These are phyloP conservation scores for Colletotrichum incanum DNA, from an alignment of 2,329 filamentous ascomycete species.

Conservation along the genomic window DNA sequence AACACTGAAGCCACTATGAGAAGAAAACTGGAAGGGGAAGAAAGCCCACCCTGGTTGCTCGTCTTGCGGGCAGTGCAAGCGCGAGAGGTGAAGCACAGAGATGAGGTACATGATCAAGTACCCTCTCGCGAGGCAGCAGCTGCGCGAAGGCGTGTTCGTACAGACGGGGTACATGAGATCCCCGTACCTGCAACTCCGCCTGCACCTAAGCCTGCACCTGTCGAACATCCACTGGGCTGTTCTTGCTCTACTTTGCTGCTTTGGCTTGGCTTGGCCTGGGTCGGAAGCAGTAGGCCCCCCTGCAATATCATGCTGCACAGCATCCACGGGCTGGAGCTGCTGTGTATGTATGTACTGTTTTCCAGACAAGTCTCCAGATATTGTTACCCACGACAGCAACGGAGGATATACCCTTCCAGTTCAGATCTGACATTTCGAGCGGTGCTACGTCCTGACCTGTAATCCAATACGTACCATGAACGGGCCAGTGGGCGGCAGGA, in stretches of 20 bases:
- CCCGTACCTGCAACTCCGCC: neutral
- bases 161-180: conserved; percentile 4
- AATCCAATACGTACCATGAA: neutral
- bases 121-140: neutral
- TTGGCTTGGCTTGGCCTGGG: conserved; percentile 17
- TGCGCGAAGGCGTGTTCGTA: conserved; percentile 13
- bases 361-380: conserved; percentile 30
- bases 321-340: conserved; percentile 14
- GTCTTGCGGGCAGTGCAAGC: neutral
- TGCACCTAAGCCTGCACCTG: neutral
- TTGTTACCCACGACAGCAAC: conserved; percentile 32
- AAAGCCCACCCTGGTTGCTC: neutral
- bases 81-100: neutral
- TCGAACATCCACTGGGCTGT: neutral
- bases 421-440: conserved; percentile 30
- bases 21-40: neutral
- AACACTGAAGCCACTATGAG: conserved; percentile 6
- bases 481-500: conserved; percentile 16
- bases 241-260: neutral
- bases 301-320: conserved; percentile 33
- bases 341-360: neutral
- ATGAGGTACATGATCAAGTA: conserved; percentile 13
- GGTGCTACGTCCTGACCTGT: conserved; percentile 11
- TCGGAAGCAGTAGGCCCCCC: conserved; percentile 9
- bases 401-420: conserved; percentile 39